A percentile compares a stretch with the other conserved stretches of the same genome.
Evolutionary conservation across 2,329 filamentous ascomycete genomes (phyloP).

Genomic region (Colletotrichum incanum): DNA sequence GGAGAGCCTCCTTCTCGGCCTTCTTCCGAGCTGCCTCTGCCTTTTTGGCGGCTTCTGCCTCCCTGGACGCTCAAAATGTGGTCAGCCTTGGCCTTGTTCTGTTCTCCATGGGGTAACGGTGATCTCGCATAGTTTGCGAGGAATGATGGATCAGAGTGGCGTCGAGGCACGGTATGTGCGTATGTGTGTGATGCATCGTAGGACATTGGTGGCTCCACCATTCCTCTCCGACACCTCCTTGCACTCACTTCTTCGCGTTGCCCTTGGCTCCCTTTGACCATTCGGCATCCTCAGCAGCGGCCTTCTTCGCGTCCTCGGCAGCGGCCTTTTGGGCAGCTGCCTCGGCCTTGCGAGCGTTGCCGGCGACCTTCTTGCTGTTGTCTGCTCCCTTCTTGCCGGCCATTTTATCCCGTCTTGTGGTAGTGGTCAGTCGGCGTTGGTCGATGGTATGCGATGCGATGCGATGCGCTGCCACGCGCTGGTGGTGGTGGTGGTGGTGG

Average conservation of each 20-base stretch:
- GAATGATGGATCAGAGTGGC: constrained; percentile 14
- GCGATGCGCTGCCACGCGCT: constrained; percentile 36
- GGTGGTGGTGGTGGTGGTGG: constrained; percentile 16
- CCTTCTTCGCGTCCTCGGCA: constrained; percentile 76
- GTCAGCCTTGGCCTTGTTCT: constrained; percentile 31
- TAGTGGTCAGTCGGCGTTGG: constrained; percentile 3
- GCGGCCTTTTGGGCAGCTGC: constrained; percentile 86
- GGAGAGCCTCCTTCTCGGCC: constrained; percentile 88
- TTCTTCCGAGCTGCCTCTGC: constrained; percentile 89
- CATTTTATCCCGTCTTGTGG: constrained; percentile 63
- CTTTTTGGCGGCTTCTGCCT: constrained; percentile 87
- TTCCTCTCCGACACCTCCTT: not conserved
- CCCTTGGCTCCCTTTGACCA: constrained; percentile 92
- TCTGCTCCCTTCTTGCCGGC: constrained; percentile 80
- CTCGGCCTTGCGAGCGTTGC: constrained; percentile 94
- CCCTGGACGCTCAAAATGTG: constrained; percentile 66
- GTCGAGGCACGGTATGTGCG: constrained; percentile 13
- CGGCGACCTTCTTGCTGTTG: constrained; percentile 89
- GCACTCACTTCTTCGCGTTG: constrained; percentile 85
- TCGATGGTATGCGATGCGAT: constrained; percentile 15
- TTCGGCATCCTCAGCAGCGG: constrained; percentile 78
- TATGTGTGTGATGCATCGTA: constrained; percentile 4
- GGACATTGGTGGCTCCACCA: not conserved
- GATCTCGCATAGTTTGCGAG: constrained; percentile 16
- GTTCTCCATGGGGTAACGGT: constrained; percentile 10